These are phyloP conservation scores for Fusarium nanum DNA, from an alignment of 2,329 filamentous ascomycete genomes.

Conservation along the genomic window DNA sequence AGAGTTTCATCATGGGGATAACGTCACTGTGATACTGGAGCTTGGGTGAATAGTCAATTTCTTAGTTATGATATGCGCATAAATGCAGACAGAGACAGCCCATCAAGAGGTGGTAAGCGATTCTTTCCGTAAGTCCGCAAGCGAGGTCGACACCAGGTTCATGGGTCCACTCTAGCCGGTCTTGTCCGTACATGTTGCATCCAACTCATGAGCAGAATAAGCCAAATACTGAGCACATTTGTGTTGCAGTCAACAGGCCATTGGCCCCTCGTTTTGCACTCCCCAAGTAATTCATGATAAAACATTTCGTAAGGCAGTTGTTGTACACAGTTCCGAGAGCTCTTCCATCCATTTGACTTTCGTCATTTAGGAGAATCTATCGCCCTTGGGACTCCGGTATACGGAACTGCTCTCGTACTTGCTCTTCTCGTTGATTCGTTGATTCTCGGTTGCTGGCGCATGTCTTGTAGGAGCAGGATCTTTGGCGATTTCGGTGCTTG, in stretches of 20 bases:
- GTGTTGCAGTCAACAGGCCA: background rate
- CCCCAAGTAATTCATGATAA: conserved; percentile 26
- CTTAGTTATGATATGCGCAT: background rate
- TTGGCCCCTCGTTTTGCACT: background rate
- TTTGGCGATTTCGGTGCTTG: conserved; percentile 76
- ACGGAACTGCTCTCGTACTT: conserved; percentile 88
- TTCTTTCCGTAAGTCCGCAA: conserved; percentile 37
- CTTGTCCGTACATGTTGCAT: conserved; percentile 33
- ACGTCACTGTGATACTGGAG: conserved; percentile 5
- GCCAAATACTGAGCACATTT: conserved; percentile 23
- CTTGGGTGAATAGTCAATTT: background rate
- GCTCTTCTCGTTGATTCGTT: conserved; percentile 79
- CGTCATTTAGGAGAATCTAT: conserved; percentile 75
- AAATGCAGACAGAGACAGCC: background rate
- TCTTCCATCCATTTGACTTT: background rate
- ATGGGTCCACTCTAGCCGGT: conserved; percentile 41
- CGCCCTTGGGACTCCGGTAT: conserved; percentile 83
- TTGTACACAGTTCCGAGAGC: conserved; percentile 42
- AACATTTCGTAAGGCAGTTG: conserved; percentile 24
- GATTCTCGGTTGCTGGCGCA: conserved; percentile 76
- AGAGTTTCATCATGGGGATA: conserved; percentile 2
- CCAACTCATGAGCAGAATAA: conserved; percentile 25
- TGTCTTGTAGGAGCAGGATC: conserved; percentile 91
- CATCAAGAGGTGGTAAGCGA: conserved; percentile 4
- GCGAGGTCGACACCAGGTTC: conserved; percentile 36